phyloP scores from a whole-genome alignment of 129 eudicot genomes.

The Artemisia annua region DNA sequence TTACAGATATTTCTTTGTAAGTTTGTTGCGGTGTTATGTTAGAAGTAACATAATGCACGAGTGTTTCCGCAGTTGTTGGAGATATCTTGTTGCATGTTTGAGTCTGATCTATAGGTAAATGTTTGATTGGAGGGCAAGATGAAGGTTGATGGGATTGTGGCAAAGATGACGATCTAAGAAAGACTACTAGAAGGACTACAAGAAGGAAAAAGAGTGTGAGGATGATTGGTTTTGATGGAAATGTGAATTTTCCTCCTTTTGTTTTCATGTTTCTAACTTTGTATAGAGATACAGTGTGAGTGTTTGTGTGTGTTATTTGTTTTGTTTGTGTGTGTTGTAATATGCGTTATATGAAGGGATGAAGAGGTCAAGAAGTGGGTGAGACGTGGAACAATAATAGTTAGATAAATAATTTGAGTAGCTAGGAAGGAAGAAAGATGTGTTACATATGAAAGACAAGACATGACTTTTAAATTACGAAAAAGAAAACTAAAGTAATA shows the following conservation, averaged over 20 bases:
- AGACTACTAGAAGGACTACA: slow-evolving; percentile 28
- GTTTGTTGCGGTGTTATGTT: slow-evolving; percentile 84
- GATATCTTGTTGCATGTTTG: slow-evolving; percentile 59
- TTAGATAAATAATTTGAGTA: slow-evolving; percentile 25
- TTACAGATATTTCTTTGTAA: slow-evolving; percentile 61
- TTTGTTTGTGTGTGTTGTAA: background rate
- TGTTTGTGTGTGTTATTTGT: background rate
- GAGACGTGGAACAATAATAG: slow-evolving; percentile 30
- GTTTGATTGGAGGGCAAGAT: slow-evolving; percentile 30
- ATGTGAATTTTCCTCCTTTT: slow-evolving; percentile 20
- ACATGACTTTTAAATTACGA: background rate
- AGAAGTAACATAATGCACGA: slow-evolving; percentile 75
- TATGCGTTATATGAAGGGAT: slow-evolving; percentile 10
- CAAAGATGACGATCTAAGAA: slow-evolving; percentile 25
- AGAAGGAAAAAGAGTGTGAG: slow-evolving; percentile 20
- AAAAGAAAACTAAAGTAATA: no score
- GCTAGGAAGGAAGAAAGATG: slow-evolving; percentile 24
- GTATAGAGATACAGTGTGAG: background rate
- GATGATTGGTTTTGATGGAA: slow-evolving; percentile 33
- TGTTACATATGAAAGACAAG: background rate
- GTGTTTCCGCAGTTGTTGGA: slow-evolving; percentile 46
- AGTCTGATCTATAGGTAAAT: background rate
- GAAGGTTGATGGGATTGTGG: background rate
- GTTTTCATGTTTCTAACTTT: slow-evolving; percentile 22
- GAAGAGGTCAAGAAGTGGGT: slow-evolving; percentile 26